Conservation (phyloP, 1,139 yeast species). For the Kurtzmaniella natalensis region DNA sequence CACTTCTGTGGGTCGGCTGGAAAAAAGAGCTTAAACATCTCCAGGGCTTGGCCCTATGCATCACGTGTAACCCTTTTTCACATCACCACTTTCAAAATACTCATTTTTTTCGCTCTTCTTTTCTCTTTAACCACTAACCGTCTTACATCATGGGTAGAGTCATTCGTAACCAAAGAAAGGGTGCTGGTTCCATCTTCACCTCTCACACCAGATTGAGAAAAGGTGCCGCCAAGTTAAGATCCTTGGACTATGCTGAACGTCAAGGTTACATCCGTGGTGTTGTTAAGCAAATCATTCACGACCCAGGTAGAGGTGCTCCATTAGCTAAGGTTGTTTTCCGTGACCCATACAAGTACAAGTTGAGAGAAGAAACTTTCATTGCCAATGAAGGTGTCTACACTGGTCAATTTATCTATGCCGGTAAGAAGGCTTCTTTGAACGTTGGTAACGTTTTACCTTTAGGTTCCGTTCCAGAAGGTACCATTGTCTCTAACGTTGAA, state of each 20-base stretch:
- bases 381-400: slow-evolving; percentile 99
- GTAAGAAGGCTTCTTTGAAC: slow-evolving; percentile 96
- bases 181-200: slow-evolving; percentile 99
- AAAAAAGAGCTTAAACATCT: too few species aligned
- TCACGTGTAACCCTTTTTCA: too few species aligned
- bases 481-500: slow-evolving; percentile 97
- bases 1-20: too few species aligned
- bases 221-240: slow-evolving; percentile 97
- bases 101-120: slow-evolving; percentile 1
- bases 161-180: slow-evolving; percentile 99
- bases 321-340: slow-evolving; percentile 93
- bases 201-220: slow-evolving; percentile 96
- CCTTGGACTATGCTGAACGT: slow-evolving; percentile 92
- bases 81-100: slow-evolving; percentile 1
- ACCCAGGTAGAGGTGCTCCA: slow-evolving; percentile 97
- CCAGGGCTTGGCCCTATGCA: background rate
- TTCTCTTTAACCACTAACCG: slow-evolving; percentile 1
- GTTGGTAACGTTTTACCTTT: slow-evolving; percentile 97
- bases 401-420: slow-evolving; percentile 98
- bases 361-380: slow-evolving; percentile 89
- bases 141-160: slow-evolving; percentile 70
- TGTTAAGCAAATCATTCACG: slow-evolving; percentile 91
- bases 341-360: slow-evolving; percentile 92
- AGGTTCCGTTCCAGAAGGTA: slow-evolving; percentile 98
- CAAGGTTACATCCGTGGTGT: slow-evolving; percentile 96